phyloP scores from a whole-genome alignment of 169 alveolate genomes.

The Perkinsus chesapeaki region DNA sequence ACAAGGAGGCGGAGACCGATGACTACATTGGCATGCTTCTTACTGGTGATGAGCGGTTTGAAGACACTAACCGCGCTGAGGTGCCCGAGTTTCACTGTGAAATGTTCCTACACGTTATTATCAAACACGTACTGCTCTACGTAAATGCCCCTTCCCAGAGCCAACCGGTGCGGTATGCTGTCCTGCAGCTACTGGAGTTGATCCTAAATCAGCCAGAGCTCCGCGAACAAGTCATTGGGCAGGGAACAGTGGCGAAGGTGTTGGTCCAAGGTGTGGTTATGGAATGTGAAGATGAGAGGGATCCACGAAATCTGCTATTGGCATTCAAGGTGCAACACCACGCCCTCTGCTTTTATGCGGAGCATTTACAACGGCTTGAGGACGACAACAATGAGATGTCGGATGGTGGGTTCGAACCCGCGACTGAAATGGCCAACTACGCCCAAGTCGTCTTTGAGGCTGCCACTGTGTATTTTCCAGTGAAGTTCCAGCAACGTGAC shows the following conservation, averaged over 20 bases:
- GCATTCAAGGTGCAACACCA: neutral
- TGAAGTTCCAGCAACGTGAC: neutral
- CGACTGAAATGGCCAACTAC: neutral
- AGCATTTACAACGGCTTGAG: neutral
- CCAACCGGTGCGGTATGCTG: neutral
- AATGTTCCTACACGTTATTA: neutral
- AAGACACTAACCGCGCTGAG: neutral
- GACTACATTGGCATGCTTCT: neutral
- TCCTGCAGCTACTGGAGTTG: neutral
- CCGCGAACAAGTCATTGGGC: neutral
- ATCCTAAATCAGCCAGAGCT: neutral
- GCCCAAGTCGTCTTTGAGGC: neutral
- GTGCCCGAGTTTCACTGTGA: neutral
- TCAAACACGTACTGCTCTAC: neutral
- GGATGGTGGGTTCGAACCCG: neutral
- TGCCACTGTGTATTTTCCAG: neutral
- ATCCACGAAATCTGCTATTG: slow-evolving; percentile 31
- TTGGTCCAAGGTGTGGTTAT: neutral
- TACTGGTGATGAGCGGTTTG: neutral
- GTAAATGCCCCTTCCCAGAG: neutral
- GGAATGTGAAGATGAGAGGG: slow-evolving; percentile 29
- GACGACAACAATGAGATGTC: neutral
- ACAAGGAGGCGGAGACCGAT: neutral
- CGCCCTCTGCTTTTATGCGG: neutral
- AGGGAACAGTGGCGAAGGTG: neutral